phyloP scores from a whole-genome alignment of 1,284 basidiomycete genomes.

The Apiotrichum mycotoxinovorans region DNA sequence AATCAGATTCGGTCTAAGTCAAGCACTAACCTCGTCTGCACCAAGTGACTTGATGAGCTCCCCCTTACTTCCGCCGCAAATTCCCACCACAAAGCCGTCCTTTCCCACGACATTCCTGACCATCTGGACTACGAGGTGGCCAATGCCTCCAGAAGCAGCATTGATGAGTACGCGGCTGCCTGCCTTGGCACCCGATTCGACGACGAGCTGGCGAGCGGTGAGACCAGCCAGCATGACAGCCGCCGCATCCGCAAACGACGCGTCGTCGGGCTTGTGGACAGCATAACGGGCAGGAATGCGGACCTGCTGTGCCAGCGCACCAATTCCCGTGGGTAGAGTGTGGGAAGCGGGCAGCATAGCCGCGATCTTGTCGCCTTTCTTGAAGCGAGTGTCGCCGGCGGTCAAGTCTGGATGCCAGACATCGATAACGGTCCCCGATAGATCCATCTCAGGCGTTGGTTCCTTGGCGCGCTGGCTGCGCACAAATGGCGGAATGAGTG shows the following conservation, averaged over 20 bases:
- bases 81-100: slow-evolving; percentile 58
- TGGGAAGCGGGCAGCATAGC: slow-evolving; percentile 9
- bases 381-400: background rate
- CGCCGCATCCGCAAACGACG: background rate
- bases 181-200: background rate
- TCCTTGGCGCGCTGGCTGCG: background rate
- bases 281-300: slow-evolving; percentile 9
- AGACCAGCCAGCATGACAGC: slow-evolving; percentile 6
- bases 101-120: slow-evolving; percentile 52
- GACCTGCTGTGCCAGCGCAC: slow-evolving; percentile 9
- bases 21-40: slow-evolving; percentile 45
- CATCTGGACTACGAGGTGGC: slow-evolving; percentile 62
- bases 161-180: slow-evolving; percentile 13
- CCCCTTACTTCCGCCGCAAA: slow-evolving; percentile 58
- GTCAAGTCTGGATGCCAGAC: slow-evolving; percentile 6
- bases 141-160: slow-evolving; percentile 53
- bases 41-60: slow-evolving; percentile 52
- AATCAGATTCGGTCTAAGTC: too few species aligned
- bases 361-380: slow-evolving; percentile 8
- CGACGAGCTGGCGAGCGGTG: slow-evolving; percentile 10
- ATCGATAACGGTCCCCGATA: slow-evolving; percentile 13
- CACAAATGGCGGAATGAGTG: background rate
- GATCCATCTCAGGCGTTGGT: slow-evolving; percentile 13
- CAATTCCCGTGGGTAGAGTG: slow-evolving; percentile 4
- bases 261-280: background rate